A percentile compares a stretch with the other conserved stretches of the same genome.
These are phyloP conservation scores for Shiraia bambusicola DNA, from an alignment of 2,329 filamentous ascomycete genomes.

Conservation along the genomic window DNA sequence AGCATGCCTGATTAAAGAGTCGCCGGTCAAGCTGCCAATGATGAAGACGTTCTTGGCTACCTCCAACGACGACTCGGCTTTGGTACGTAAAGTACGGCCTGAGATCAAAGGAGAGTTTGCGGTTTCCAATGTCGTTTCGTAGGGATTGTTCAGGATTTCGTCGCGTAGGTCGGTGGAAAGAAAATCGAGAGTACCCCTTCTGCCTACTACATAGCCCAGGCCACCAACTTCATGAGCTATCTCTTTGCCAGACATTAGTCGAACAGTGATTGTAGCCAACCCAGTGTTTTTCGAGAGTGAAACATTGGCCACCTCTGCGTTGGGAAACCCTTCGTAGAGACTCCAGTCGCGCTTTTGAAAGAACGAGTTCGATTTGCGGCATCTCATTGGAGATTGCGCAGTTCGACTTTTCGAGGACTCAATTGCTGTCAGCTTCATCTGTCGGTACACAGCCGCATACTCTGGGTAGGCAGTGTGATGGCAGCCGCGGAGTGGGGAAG, in stretches of 20 bases:
- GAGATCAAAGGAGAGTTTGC: slow-evolving; percentile 45
- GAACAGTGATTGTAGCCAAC: slow-evolving; percentile 46
- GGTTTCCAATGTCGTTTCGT: slow-evolving; percentile 1
- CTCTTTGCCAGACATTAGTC: slow-evolving; percentile 45
- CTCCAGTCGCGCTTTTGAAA: slow-evolving; percentile 54
- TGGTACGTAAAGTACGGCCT: slow-evolving; percentile 55
- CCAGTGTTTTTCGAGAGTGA: slow-evolving; percentile 14
- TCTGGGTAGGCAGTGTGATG: slow-evolving; percentile 64
- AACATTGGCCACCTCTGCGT: slow-evolving; percentile 52
- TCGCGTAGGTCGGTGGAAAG: slow-evolving; percentile 49
- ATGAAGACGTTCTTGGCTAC: slow-evolving; percentile 57
- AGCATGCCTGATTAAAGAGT: slow-evolving; percentile 61
- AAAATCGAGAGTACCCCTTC: slow-evolving; percentile 57
- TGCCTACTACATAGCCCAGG: slow-evolving; percentile 58
- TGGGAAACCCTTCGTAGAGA: slow-evolving; percentile 58
- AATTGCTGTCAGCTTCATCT: slow-evolving; percentile 58
- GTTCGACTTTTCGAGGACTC: slow-evolving; percentile 18
- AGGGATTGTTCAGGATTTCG: slow-evolving; percentile 47
- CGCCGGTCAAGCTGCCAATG: slow-evolving; percentile 61
- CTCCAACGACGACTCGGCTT: slow-evolving; percentile 55
- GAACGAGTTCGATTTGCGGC: slow-evolving; percentile 47
- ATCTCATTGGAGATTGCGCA: slow-evolving; percentile 25
- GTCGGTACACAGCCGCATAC: slow-evolving; percentile 60
- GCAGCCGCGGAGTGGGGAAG: slow-evolving; percentile 60
- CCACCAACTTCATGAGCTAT: slow-evolving; percentile 52